A percentile compares a stretch with the other conserved stretches of the same genome.
phyloP scores from a whole-genome alignment of 2,329 filamentous ascomycete species.

The Fusarium illudens region DNA sequence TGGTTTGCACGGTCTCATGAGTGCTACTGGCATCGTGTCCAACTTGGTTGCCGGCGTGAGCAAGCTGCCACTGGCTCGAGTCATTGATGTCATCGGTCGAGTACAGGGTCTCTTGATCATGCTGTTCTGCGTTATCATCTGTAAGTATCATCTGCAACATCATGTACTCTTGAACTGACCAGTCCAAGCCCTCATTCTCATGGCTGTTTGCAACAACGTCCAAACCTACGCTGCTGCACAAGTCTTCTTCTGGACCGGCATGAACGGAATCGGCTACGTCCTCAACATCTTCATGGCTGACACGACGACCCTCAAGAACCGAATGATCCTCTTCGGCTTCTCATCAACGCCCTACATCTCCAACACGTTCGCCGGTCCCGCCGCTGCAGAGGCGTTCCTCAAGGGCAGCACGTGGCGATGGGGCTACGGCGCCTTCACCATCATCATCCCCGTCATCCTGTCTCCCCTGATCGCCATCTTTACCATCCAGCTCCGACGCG shows the following conservation, averaged over 20 bases:
- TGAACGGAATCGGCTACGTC: slow-evolving; percentile 13
- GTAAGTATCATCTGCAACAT: neutral
- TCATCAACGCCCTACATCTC: slow-evolving; percentile 2
- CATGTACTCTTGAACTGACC: neutral
- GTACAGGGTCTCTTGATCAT: slow-evolving; percentile 63
- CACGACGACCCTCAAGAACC: slow-evolving; percentile 7
- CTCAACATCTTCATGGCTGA: slow-evolving; percentile 18
- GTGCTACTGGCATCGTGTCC: slow-evolving; percentile 57
- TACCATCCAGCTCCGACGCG: slow-evolving; percentile 8
- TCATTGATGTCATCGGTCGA: slow-evolving; percentile 69
- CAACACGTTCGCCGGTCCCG: slow-evolving; percentile 6
- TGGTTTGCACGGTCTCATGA: slow-evolving; percentile 56
- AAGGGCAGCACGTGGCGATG: slow-evolving; percentile 2
- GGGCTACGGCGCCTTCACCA: slow-evolving; percentile 5
- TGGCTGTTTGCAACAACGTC: slow-evolving; percentile 52
- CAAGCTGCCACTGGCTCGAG: slow-evolving; percentile 67
- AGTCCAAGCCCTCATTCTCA: slow-evolving; percentile 59
- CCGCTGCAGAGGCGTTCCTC: neutral
- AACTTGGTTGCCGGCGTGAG: slow-evolving; percentile 55
- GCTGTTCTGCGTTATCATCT: slow-evolving; percentile 8
- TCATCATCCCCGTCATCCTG: slow-evolving; percentile 12
- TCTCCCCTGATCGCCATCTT: slow-evolving; percentile 8
- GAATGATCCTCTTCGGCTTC: slow-evolving; percentile 10
- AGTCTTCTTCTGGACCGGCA: slow-evolving; percentile 54
- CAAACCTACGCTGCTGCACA: slow-evolving; percentile 59